These are phyloP conservation scores for Lecanosticta acicola DNA, from an alignment of 2,329 filamentous ascomycete genomes.

Conservation along the genomic window DNA sequence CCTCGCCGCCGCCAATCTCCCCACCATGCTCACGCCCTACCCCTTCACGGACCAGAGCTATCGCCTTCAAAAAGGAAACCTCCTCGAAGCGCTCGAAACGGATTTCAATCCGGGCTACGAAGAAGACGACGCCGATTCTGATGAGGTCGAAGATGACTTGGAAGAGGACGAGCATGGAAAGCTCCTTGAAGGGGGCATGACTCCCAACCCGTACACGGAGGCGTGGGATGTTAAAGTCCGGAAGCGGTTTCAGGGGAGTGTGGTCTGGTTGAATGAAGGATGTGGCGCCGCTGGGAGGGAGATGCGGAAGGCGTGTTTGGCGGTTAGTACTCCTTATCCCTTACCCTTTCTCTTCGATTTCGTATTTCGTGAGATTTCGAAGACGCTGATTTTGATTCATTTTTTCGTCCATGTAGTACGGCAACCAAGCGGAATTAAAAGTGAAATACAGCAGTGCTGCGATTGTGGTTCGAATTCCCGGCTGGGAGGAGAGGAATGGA, in stretches of 20 bases:
- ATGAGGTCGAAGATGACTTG: not conserved
- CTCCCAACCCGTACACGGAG: too few relatives aligned
- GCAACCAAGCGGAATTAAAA: slow-evolving; percentile 16
- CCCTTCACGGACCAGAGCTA: not conserved
- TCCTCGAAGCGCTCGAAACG: not conserved
- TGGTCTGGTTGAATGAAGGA: not conserved
- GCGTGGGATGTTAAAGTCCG: not conserved
- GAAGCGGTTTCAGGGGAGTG: too few relatives aligned
- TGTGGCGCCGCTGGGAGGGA: not conserved
- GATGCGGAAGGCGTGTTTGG: not conserved
- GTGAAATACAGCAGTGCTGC: slow-evolving; percentile 15
- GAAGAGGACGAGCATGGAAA: not conserved
- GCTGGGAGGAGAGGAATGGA: slow-evolving; percentile 5
- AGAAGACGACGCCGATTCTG: not conserved
- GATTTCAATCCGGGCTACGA: not conserved
- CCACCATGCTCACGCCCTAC: not conserved
- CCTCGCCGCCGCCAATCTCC: slow-evolving; percentile 8
- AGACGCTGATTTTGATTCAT: not conserved
- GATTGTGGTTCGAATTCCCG: slow-evolving; percentile 14
- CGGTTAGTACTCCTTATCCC: not conserved
- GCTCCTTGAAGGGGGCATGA: too few relatives aligned
- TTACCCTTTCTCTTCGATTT: not conserved
- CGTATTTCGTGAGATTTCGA: not conserved
- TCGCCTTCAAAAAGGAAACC: not conserved
- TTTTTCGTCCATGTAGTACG: slow-evolving; percentile 10